Base-by-base conservation (phyloP, 257 asterid genomes). In the Jasminum sambac region DNA sequence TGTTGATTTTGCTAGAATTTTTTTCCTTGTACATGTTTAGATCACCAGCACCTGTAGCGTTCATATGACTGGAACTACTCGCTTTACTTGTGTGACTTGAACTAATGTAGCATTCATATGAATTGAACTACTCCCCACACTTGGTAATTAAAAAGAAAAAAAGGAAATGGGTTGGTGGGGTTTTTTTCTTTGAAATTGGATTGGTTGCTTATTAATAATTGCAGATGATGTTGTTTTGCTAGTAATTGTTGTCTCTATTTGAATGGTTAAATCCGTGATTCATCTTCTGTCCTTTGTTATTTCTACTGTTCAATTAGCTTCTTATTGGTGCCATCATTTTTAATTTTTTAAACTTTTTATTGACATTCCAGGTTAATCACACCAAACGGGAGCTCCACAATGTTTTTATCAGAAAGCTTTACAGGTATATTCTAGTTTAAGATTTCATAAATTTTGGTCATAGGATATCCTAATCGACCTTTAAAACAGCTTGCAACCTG, bases 321-420 rank as follows among this genome's bases (percentile, higher is more conserved):
- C 65, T 67, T 41, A 38, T 41, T 23, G 37, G 44, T 41, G 61
- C 14, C 46, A 50, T 68, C 37, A 8, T 59, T 62, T 48, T 60
- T 52, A 2, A 7, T 17, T 17, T 5, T 50, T 16, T 21, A 12
- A 2, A 2, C n/a, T 6, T 62, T 34, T 14, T 69, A 16, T 48
- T 17, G 23, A 8, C 6, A 73, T 72, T 12, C 70, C 86, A 92
- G 98, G 98, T 92, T 57, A 87, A 92, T 78, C 97, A 86, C 77
- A 88, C 99, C 46, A 95, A 89, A 79, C 79, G 98, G 70, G 98
- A 91, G 82, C 90, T 95, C 71, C 99, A 87, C 78, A 90, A 92
- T 61, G 85, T 85, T 42, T 85, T 90, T 74, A 92, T 92, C 71
- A 71, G 76, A 73, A 84, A 73, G 75, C 90, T 92, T 66, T 92